Conservation (phyloP, 495 filamentous ascomycete species). For the Podospora pseudocomata region DNA sequence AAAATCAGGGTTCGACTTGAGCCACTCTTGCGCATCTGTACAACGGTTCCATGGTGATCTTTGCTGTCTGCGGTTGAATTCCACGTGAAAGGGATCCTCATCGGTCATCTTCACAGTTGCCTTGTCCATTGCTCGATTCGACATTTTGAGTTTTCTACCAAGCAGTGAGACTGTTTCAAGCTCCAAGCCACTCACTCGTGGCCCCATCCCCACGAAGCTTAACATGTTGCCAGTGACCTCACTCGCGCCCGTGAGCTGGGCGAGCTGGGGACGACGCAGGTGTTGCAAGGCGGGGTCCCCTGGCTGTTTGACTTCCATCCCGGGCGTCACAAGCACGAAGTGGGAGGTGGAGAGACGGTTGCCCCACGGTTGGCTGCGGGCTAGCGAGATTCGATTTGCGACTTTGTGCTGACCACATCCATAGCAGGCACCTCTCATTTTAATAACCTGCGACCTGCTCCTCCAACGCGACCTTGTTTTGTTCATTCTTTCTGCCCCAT, state of each 20-base stretch:
- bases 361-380: constrained; percentile 28
- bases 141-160: not conserved
- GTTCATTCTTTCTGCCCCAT: not conserved
- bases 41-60: not conserved
- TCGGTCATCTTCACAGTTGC: too few relatives aligned
- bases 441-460: constrained; percentile 4
- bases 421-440: constrained; percentile 3
- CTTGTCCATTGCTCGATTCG: not conserved
- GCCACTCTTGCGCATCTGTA: not conserved
- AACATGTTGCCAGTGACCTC: not conserved
- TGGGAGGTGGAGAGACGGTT: constrained; percentile 9
- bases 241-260: not conserved
- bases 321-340: not conserved
- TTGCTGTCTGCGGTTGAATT: not conserved
- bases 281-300: not conserved
- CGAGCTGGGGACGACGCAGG: not conserved
- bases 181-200: not conserved
- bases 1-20: not conserved
- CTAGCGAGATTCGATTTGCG: constrained; percentile 31
- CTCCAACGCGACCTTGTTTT: constrained; percentile 2
- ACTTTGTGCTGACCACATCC: constrained; percentile 14
- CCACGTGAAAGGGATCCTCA: too few relatives aligned
- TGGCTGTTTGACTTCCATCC: not conserved
- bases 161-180: not conserved
- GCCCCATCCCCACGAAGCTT: not conserved